Base-by-base conservation (phyloP, 371 early-diverging fungal genomes). In the Chytridium lagenaria region DNA sequence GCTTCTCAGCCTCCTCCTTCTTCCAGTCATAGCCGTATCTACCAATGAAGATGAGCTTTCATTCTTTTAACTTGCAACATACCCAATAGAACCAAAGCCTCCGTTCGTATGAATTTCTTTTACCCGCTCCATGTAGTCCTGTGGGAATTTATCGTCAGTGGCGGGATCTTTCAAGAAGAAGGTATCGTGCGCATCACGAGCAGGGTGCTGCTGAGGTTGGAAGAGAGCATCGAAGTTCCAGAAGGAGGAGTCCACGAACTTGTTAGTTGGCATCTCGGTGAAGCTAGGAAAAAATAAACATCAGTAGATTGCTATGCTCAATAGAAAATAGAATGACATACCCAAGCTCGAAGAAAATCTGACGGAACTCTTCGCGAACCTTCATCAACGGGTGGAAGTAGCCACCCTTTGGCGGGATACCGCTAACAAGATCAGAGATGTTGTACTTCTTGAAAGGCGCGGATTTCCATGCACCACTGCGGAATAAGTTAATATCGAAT, bases 161-260 rank as follows among this genome's bases (percentile, higher is more conserved):
- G 91, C 92, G 12, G 99, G 98, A 70, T 93, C 93, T 70, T 89
- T 90, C 68, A 99, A 81, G 89, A 98, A 99, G 89, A 99, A 99
- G 40, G 99, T 99, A 81, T 99, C 99, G 83, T 99, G 99, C 49
- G 94, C 90, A 84, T 99, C 99, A 78, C 99, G 92, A 16, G 99
- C 97, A 68, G 99, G 97, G 84, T 99, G 99, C 82, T 99, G 95
- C 87, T 99, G 99, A 50, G 99, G 99, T 82, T 98, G 98, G 91
- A 98, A 99, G 69, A 99, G 92, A 36, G 98, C 94, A 83, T 99
- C 99, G 83, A 99, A 99, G 88, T 99, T 99, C 99, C 99, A 99
- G 92, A 99, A 99, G 78, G 98, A 95, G 57, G 94, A 93, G 82
- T 99, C 99, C 70, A 98, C 98, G 85, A 93, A 99, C 83, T 92